phyloP scores from a whole-genome alignment of 2,329 filamentous ascomycete genomes.

The Diaporthe batatas region DNA sequence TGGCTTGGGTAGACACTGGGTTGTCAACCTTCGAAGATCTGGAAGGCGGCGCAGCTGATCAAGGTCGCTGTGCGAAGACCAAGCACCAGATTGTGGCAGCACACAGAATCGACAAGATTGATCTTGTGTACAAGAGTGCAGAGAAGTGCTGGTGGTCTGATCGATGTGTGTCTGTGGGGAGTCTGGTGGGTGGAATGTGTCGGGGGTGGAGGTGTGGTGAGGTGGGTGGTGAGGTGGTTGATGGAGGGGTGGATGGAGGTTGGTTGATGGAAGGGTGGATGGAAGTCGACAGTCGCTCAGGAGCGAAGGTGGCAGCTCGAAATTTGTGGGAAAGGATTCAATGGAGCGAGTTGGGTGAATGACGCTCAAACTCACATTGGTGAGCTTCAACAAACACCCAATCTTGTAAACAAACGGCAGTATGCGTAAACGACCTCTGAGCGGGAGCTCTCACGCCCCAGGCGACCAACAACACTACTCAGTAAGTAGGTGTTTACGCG shows the following conservation, averaged over 20 bases:
- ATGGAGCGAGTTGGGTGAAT: background rate
- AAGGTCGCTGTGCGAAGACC: background rate
- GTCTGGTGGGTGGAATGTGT: background rate
- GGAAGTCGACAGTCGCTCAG: background rate
- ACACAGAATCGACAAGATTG: no score
- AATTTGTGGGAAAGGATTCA: background rate
- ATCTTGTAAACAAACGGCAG: no score
- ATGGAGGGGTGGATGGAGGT: background rate
- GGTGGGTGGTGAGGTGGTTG: background rate
- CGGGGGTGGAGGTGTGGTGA: background rate
- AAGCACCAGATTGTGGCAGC: background rate
- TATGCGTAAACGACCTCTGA: background rate
- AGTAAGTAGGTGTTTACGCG: background rate
- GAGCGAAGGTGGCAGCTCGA: background rate
- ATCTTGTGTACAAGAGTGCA: background rate
- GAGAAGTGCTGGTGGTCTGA: background rate
- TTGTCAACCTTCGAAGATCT: no score
- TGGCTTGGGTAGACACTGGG: background rate
- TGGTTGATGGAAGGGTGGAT: no score
- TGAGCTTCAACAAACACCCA: no score
- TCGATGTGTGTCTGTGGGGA: background rate
- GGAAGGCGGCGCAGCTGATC: background rate
- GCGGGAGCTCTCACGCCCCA: background rate
- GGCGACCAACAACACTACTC: background rate
- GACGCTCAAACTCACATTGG: background rate